Evolutionary conservation across 805 yeast genomes (phyloP), one percentile per base, ranked within the genome.

Genomic region (Wickerhamomyces chambardii): DNA sequence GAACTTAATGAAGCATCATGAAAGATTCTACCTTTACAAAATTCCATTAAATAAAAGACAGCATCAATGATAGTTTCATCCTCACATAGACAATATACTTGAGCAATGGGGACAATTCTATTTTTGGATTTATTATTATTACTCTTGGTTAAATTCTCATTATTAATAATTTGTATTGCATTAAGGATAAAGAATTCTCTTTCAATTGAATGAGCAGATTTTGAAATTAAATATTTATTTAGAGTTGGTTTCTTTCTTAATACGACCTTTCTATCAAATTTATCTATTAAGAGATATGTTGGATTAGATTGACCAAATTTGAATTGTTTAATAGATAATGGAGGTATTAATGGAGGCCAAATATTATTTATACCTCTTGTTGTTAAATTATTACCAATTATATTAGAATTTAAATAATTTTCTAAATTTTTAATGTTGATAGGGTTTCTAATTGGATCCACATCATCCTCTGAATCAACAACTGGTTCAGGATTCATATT

Each of bases 231-330:
- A 37, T 67, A 59, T 26, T 59, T 59, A 42, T 69, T 71, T 3
- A 70, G 52, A 7, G 68, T 61, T 1, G 84, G 84, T 46, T 76
- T 76, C 42, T 75, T 61, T 37, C 84, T 57, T 34, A 76, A 58
- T 3, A 75, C 82, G 36, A 62, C 66, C 29, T 60, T 55, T 21
- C 48, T 54, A 1, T 63, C 63, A 5, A 41, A 40, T 2, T 59
- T 48, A 41, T 73, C 78, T 2, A 48, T 53, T 18, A 75, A 36
- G 21, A 70, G 62, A 47, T 74, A 76, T 1, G 81, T 74, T 11
- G 83, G 84, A 47, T 76, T 76, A 2, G 78, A 70, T 50, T 76
- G 84, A 14, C 84, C 84, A 49, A 69, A 73, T 19, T 64, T 64
- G 55, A 76, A 76, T 51, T 76, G 84, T 39, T 64, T 56, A 30